Evolutionary conservation across 768 basidiomycete genomes (phyloP).

Genomic region (Russula olivacea): DNA sequence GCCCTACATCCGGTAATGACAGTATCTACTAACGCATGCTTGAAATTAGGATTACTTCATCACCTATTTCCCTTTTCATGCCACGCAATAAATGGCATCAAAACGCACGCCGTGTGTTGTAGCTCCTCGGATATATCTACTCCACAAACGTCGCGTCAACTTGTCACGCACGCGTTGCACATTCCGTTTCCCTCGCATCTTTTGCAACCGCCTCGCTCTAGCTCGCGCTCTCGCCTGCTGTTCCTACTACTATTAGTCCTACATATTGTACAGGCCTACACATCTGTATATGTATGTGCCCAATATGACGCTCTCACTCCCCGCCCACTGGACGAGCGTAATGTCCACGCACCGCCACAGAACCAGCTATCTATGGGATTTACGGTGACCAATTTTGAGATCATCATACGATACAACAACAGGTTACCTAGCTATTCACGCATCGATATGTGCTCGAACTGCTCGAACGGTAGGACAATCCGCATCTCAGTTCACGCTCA

Average conservation of each 20-base stretch:
- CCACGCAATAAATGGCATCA: slow-evolving; percentile 5
- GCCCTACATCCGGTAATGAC: not conserved
- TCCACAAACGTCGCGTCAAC: not conserved
- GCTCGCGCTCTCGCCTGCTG: not conserved
- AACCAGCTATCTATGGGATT: too few species aligned
- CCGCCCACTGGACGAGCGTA: not conserved
- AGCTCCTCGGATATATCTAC: not conserved
- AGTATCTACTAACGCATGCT: slow-evolving; percentile 12
- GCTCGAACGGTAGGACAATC: too few species aligned
- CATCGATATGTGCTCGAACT: too few species aligned
- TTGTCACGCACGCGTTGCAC: not conserved
- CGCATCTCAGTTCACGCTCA: too few species aligned
- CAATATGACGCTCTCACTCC: slow-evolving; percentile 3
- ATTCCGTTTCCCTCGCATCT: not conserved
- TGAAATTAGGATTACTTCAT: slow-evolving; percentile 6
- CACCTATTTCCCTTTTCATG: slow-evolving; percentile 6
- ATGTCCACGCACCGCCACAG: too few species aligned
- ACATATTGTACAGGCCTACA: slow-evolving; percentile 15
- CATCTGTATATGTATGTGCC: slow-evolving; percentile 21
- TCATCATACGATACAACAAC: too few species aligned
- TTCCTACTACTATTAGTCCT: not conserved
- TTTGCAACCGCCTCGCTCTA: not conserved
- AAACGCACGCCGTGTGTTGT: not conserved
- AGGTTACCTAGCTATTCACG: too few species aligned
- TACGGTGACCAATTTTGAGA: too few species aligned